A percentile compares a stretch with the other conserved stretches of the same genome.
Evolutionary conservation across 2,329 filamentous ascomycete genomes (phyloP).

Genomic region (Sporothrix dimorphospora): DNA sequence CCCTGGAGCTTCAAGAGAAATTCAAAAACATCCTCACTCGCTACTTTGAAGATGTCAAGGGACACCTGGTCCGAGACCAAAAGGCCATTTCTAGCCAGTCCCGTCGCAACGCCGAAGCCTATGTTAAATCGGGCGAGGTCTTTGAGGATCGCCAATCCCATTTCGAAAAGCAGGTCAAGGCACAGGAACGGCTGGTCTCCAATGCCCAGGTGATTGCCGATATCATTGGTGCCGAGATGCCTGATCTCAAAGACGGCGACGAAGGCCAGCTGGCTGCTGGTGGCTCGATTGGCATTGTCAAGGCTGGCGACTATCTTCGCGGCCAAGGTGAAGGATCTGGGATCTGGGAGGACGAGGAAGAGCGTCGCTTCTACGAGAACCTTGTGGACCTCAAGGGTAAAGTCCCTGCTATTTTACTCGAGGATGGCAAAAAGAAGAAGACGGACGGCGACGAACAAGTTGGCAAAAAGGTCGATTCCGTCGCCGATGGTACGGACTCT

Average conservation of each 20-base stretch:
- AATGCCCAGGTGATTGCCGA: slow-evolving; percentile 93
- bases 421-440: slow-evolving; percentile 96
- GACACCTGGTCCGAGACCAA: slow-evolving; percentile 86
- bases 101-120: slow-evolving; percentile 94
- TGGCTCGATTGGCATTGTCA: slow-evolving; percentile 87
- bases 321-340: slow-evolving; percentile 88
- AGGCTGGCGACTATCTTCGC: slow-evolving; percentile 88
- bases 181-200: slow-evolving; percentile 84
- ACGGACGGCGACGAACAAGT: slow-evolving; percentile 81
- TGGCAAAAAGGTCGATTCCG: slow-evolving; percentile 70
- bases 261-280: slow-evolving; percentile 66
- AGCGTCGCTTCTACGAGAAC: slow-evolving; percentile 97
- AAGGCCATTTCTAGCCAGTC: slow-evolving; percentile 85
- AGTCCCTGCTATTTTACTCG: slow-evolving; percentile 88
- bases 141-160: slow-evolving; percentile 97
- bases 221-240: slow-evolving; percentile 87
- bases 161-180: slow-evolving; percentile 91
- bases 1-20: slow-evolving; percentile 76
- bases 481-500: slow-evolving; percentile 37
- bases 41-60: slow-evolving; percentile 92
- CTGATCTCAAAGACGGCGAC: slow-evolving; percentile 84
- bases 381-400: slow-evolving; percentile 93
- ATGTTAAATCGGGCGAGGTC: slow-evolving; percentile 97
- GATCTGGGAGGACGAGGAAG: slow-evolving; percentile 98
- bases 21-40: slow-evolving; percentile 84